These are phyloP conservation scores for Mitragyna speciosa DNA, from an alignment of 257 asterid genomes.

Conservation along the genomic window DNA sequence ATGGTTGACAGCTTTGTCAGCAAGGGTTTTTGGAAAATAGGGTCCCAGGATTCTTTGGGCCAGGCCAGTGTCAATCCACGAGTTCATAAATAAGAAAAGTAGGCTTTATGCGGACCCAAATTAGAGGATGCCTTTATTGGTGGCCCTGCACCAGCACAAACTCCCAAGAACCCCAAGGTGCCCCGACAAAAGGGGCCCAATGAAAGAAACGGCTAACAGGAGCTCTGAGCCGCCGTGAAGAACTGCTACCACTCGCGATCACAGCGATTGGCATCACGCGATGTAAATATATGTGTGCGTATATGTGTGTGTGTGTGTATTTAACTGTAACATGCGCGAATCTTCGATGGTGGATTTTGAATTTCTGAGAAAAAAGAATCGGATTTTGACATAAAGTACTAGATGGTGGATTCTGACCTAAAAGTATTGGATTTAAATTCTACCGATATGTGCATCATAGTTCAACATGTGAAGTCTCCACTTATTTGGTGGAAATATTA, in stretches of 20 bases:
- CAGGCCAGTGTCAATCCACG: slow-evolving; percentile 13
- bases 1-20: slow-evolving; percentile 25
- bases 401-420: too few relatives aligned
- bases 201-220: slow-evolving; percentile 19
- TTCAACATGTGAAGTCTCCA: too few relatives aligned
- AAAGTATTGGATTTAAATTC: too few relatives aligned
- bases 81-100: slow-evolving; percentile 9
- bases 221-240: not conserved
- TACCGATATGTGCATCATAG: too few relatives aligned
- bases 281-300: too few relatives aligned
- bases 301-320: too few relatives aligned
- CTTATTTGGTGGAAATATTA: too few relatives aligned
- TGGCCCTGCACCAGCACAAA: slow-evolving; percentile 16
- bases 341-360: too few relatives aligned
- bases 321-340: too few relatives aligned
- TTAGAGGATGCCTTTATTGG: not conserved
- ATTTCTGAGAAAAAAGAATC: too few relatives aligned
- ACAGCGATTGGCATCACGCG: not conserved
- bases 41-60: slow-evolving; percentile 25
- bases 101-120: slow-evolving; percentile 20
- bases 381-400: too few relatives aligned
- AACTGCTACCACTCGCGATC: not conserved
- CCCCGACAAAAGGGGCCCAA: slow-evolving; percentile 18
- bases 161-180: slow-evolving; percentile 6
- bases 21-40: slow-evolving; percentile 11